Percentiles rank a stretch among this genome's conserved stretches.
phyloP scores from a whole-genome alignment of 768 basidiomycete species.

The Cubamyces sp. region DNA sequence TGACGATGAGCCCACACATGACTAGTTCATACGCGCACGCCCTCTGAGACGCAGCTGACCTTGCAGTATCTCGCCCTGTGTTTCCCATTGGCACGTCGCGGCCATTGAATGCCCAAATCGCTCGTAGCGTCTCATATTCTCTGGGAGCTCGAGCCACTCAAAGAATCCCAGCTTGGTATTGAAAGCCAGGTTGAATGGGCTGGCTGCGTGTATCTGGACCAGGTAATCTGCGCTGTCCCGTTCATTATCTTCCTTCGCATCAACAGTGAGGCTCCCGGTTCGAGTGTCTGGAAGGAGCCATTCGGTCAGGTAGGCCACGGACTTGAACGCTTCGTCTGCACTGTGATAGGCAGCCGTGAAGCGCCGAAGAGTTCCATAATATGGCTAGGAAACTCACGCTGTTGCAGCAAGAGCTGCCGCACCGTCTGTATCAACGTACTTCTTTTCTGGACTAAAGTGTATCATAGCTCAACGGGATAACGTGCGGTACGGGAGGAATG shows the following conservation, averaged over 20 bases:
- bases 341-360: not conserved
- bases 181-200: constrained; percentile 67
- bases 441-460: constrained; percentile 55
- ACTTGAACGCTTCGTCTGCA: constrained; percentile 62
- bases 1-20: constrained; percentile 40
- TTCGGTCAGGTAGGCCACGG: constrained; percentile 74
- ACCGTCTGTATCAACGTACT: constrained; percentile 69
- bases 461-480: not conserved
- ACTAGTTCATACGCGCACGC: too few species aligned
- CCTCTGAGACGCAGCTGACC: not conserved
- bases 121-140: constrained; percentile 41
- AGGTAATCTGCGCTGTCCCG: too few species aligned
- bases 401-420: constrained; percentile 72
- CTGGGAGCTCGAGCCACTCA: constrained; percentile 65
- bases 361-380: constrained; percentile 43
- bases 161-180: constrained; percentile 1
- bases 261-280: not conserved
- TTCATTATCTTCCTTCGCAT: too few species aligned
- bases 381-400: constrained; percentile 49
- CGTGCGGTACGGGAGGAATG: too few species aligned
- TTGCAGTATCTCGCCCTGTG: constrained; percentile 49
- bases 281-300: constrained; percentile 30
- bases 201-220: constrained; percentile 4
- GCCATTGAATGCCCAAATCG: constrained; percentile 79
- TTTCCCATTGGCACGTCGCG: constrained; percentile 70